Percentiles rank a stretch among this genome's conserved stretches.
phyloP scores from a whole-genome alignment of 1,284 basidiomycete genomes.

The Papiliotrema flavescens region DNA sequence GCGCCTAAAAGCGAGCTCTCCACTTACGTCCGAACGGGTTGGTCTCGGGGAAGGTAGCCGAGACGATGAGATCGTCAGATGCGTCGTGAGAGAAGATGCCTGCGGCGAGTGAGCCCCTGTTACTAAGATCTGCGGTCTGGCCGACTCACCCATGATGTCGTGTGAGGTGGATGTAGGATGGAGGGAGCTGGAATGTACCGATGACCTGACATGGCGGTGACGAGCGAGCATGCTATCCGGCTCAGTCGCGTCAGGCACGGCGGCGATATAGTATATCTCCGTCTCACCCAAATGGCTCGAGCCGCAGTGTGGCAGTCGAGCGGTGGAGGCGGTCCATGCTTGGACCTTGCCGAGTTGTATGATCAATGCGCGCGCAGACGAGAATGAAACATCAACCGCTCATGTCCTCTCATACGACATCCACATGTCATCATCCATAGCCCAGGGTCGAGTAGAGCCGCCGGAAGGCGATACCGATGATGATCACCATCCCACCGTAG shows the following conservation, averaged over 20 bases:
- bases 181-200: background rate
- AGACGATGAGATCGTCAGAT: conserved; percentile 56
- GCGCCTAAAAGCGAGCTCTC: background rate
- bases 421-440: no score
- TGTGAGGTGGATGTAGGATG: conserved; percentile 1
- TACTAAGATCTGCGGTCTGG: background rate
- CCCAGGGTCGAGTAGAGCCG: no score
- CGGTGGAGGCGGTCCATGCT: background rate
- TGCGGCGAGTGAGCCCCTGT: conserved; percentile 6
- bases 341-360: background rate
- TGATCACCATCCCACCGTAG: background rate
- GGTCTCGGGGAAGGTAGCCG: conserved; percentile 66
- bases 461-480: background rate
- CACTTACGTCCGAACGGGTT: conserved; percentile 79
- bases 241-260: background rate
- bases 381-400: no score
- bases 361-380: background rate
- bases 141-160: conserved; percentile 15
- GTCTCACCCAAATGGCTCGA: background rate
- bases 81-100: conserved; percentile 33
- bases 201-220: background rate
- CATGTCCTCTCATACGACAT: no score
- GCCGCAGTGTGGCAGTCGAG: background rate
- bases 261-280: background rate
- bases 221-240: background rate